These are phyloP conservation scores for Symmetrospora coprosmae DNA, from an alignment of 768 basidiomycete species.

Conservation along the genomic window DNA sequence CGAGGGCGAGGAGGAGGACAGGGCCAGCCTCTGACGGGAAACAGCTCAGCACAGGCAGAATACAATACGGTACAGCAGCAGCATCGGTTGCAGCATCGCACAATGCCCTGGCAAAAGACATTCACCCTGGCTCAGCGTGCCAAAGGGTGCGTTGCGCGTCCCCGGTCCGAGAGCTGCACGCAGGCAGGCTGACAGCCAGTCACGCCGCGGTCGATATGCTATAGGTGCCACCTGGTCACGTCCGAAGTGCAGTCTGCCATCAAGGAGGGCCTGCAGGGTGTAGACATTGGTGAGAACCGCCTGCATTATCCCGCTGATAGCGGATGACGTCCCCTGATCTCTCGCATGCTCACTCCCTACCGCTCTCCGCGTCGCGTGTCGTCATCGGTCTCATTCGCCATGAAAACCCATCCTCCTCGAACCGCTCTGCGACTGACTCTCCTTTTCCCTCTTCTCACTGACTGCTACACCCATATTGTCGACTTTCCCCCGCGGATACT, in stretches of 20 bases:
- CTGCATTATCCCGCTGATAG: no score
- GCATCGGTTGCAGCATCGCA: background rate
- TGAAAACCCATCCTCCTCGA: no score
- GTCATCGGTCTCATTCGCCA: no score
- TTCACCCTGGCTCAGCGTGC: conserved; percentile 3
- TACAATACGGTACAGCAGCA: conserved; percentile 38
- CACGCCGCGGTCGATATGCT: background rate
- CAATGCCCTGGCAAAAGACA: conserved; percentile 22
- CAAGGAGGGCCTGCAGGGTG: conserved; percentile 14
- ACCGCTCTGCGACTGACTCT: no score
- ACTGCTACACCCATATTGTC: no score
- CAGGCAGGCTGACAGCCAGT: no score
- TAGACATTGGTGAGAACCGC: background rate
- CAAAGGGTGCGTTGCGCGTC: background rate
- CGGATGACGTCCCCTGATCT: no score
- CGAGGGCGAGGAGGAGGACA: background rate
- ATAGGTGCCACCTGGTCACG: conserved; percentile 13
- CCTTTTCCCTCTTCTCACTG: background rate
- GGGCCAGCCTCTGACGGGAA: conserved; percentile 36
- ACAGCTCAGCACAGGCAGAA: conserved; percentile 10
- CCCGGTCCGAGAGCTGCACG: no score
- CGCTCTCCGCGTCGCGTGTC: background rate
- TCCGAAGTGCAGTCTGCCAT: conserved; percentile 8
- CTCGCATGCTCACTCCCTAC: no score
- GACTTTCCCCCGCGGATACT: no score